These are phyloP conservation scores for Tephrocybe sp. DNA, from an alignment of 768 basidiomycete species.

Conservation along the genomic window DNA sequence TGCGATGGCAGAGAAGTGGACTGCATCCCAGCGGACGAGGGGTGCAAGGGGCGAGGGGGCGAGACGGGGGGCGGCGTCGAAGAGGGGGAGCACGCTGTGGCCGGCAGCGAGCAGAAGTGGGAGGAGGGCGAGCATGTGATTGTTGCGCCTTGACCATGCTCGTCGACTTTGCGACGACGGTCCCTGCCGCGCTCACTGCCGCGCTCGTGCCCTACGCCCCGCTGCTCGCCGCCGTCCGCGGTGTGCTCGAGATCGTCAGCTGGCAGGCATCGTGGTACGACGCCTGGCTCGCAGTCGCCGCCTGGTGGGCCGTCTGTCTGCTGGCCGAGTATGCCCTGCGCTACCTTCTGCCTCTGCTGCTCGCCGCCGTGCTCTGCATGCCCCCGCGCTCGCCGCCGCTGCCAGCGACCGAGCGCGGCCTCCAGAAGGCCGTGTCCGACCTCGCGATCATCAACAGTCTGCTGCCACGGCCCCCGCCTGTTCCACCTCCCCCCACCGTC, in stretches of 20 bases:
- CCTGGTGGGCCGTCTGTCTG: slow-evolving; percentile 81
- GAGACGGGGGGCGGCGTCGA: slow-evolving; percentile 38
- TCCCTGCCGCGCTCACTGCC: slow-evolving; percentile 61
- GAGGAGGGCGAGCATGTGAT: slow-evolving; percentile 18
- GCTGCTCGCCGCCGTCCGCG: slow-evolving; percentile 41
- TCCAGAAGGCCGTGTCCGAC: slow-evolving; percentile 61
- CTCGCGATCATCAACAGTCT: slow-evolving; percentile 64
- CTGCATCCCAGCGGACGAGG: slow-evolving; percentile 82
- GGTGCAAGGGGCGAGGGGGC: slow-evolving; percentile 29
- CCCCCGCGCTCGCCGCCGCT: slow-evolving; percentile 20
- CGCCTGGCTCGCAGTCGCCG: slow-evolving; percentile 62
- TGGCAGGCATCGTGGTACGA: slow-evolving; percentile 65
- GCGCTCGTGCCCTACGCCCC: slow-evolving; percentile 66
- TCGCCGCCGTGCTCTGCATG: slow-evolving; percentile 5
- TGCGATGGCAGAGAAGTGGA: slow-evolving; percentile 79
- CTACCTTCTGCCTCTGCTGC: slow-evolving; percentile 23
- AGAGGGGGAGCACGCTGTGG: slow-evolving; percentile 30
- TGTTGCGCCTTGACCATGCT: slow-evolving; percentile 4
- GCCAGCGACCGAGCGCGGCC: slow-evolving; percentile 52
- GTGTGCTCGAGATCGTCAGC: slow-evolving; percentile 45
- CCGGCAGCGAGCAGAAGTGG: slow-evolving; percentile 24
- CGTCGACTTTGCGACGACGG: slow-evolving; percentile 51
- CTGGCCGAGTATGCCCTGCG: slow-evolving; percentile 50
- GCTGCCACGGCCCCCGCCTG: slow-evolving; percentile 38
- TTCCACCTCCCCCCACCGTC: slow-evolving; percentile 34